Evolutionary conservation across 2,329 filamentous ascomycete species (phyloP), one percentile per base, ranked within the genome.

Genomic region (Pezicula neosporulosa): DNA sequence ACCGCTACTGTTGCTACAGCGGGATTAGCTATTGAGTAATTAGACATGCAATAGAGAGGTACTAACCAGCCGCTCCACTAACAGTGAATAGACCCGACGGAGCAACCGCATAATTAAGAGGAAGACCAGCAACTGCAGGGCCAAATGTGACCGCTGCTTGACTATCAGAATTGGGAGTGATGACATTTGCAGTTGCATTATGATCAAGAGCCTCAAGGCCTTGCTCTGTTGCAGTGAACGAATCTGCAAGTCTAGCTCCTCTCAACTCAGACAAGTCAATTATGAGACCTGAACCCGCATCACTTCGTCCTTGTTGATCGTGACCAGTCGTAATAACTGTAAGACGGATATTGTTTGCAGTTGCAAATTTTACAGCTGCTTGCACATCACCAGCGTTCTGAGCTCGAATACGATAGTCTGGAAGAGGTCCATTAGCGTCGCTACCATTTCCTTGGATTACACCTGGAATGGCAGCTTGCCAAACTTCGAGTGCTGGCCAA

Each of bases 261-360:
- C 37, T 13, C 3, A 48, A 35, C 13, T n/a, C 10, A 15, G 45
- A 48, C 19, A 39, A 5, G 21, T 48, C 45, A 10, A 48, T 39
- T 3, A 39, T 21, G 13, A 48, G 45, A 15, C 45, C 45, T 12
- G 45, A 48, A 24, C 18, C 33, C 16, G 45, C 45, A 21, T 48
- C 45, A 33, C 18, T 45, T 13, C 45, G 45, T n/a, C 45, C 45
- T 19, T 27, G 45, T 16, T 48, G 35, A 56, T 74, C 71, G 53
- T 75, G 72, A 5, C 73, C 71, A 3, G 72, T 74, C 51, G 73
- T 75, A 56, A 70, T 72, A 45, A 67, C 60, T 2, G 60, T 61
- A 6, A 66, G 49, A 9, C 63, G 67, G 21, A 68, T 59, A 12
- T 58, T 60, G 3, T 57, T 48, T 19, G 63, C 58, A 13, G 48